Conservation (phyloP, 2,329 filamentous ascomycete species). For the Venturia asperata region DNA sequence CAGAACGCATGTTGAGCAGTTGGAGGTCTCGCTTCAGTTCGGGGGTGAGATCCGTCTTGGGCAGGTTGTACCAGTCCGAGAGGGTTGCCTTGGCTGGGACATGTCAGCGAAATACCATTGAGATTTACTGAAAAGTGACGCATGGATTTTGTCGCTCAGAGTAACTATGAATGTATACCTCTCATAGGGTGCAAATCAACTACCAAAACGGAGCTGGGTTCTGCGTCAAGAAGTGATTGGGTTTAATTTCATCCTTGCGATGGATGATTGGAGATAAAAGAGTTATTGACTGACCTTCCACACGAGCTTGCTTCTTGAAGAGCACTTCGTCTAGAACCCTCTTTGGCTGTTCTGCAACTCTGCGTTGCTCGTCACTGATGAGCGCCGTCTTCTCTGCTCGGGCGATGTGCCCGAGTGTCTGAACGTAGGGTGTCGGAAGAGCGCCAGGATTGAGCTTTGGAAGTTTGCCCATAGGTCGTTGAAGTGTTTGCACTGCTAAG, state of each 20-base stretch:
- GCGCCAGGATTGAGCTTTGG: constrained; percentile 11
- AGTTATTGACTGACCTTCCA: constrained; percentile 18
- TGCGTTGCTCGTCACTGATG: constrained; percentile 34
- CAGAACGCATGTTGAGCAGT: constrained; percentile 77
- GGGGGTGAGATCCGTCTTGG: constrained; percentile 73
- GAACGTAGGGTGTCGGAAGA: constrained; percentile 17
- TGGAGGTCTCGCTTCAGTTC: constrained; percentile 86
- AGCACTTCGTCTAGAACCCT: constrained; percentile 48
- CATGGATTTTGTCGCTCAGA: constrained; percentile 45
- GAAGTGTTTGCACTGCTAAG: neutral
- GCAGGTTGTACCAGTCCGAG: constrained; percentile 78
- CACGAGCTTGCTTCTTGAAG: constrained; percentile 34
- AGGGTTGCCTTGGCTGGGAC: constrained; percentile 65
- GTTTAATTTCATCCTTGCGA: constrained; percentile 20
- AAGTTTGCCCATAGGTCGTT: constrained; percentile 2
- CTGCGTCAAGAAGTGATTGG: constrained; percentile 56
- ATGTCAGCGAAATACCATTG: constrained; percentile 22
- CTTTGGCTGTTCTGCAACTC: constrained; percentile 42
- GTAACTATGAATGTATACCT: constrained; percentile 67
- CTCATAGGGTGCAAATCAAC: constrained; percentile 63
- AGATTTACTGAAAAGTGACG: constrained; percentile 20
- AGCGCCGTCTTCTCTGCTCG: constrained; percentile 14
- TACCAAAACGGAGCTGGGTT: constrained; percentile 71
- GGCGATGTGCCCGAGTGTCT: neutral
- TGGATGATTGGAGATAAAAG: constrained; percentile 2